Evolutionary conservation across 306 rosid genomes (phyloP), one percentile per base, ranked within the genome.

Genomic region (Fagus crenata): DNA sequence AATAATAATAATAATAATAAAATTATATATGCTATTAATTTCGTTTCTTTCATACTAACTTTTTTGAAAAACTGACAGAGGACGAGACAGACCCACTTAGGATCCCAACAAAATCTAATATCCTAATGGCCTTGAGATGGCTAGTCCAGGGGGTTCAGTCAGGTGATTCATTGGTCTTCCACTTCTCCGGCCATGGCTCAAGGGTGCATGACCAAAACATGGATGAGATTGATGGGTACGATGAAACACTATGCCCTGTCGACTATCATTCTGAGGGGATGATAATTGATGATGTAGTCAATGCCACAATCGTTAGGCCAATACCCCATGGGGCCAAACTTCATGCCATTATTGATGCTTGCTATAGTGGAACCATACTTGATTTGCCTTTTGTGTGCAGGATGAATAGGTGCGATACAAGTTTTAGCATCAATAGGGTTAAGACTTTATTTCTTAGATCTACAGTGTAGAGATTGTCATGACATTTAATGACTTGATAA

Each of bases 151-250:
- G 89, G 39, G 75, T 87, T 74, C 80, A 67, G 71, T 56, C 84
- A 41, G 90, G 96, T 36, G 91, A 88, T 81, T 90, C 96, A 5
- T 54, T 90, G 77, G 89, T 88, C 59, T 84, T 90, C 75, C 76
- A 88, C 77, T 88, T 39, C 86, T 90, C 96, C 9, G 96, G 96
- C 53, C 96, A 88, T 37, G 96, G 91, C 67, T 76, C 85, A 5
- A 70, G 59, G 42, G 70, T 71, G 82, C 73, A 6, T 1, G 89
- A 88, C 72, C 31, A 2, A 1, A 49, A 67, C 87, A 67, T 53
- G 78, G 92, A 88, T 58, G 96, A 90, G 85, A 5, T 82, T 11
- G 92, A 90, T 11, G 91, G 92, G 58, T 71, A 8, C 39, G 91
- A 90, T 53, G 96, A 90, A 78, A 88, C 89, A 17, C 39, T 90